Evolutionary conservation across 169 alveolate species (phyloP).

Genomic region (Plasmodium ovale): DNA sequence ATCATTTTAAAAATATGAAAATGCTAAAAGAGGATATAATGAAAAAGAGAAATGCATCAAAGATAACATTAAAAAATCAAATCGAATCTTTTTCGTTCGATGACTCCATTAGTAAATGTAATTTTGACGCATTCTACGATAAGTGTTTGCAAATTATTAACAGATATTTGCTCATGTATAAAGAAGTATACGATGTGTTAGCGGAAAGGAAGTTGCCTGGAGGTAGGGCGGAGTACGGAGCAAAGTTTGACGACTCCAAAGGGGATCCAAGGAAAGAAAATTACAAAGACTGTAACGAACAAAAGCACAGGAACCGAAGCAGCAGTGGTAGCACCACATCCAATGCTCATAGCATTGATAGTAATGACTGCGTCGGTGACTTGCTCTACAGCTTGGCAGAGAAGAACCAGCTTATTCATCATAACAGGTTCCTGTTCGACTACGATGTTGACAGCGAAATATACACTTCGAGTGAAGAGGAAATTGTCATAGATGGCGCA

Average conservation of each 20-base stretch:
- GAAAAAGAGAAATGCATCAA: conserved; percentile 24
- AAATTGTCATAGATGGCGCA: conserved; percentile 52
- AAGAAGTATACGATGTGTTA: conserved; percentile 46
- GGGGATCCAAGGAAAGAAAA: background rate
- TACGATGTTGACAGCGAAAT: conserved; percentile 75
- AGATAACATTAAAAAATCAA: background rate
- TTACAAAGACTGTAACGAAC: background rate
- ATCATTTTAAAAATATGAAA: conserved; percentile 47
- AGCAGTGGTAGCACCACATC: background rate
- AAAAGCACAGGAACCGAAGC: background rate
- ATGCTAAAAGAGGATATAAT: conserved; percentile 38
- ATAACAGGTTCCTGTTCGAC: conserved; percentile 57
- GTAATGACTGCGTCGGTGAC: background rate
- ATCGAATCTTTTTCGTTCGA: conserved; percentile 23
- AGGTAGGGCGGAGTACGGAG: background rate
- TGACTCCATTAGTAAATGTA: conserved; percentile 12
- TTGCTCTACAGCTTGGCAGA: conserved; percentile 21
- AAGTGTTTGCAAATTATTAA: conserved; percentile 56
- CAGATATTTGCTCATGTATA: conserved; percentile 38
- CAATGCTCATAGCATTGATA: background rate
- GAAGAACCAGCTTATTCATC: conserved; percentile 29
- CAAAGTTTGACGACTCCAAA: background rate
- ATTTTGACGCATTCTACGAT: conserved; percentile 64
- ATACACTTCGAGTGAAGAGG: conserved; percentile 75
- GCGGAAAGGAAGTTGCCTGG: background rate